These are phyloP conservation scores for Curvularia spicifera DNA, from an alignment of 2,329 filamentous ascomycete genomes.

Conservation along the genomic window DNA sequence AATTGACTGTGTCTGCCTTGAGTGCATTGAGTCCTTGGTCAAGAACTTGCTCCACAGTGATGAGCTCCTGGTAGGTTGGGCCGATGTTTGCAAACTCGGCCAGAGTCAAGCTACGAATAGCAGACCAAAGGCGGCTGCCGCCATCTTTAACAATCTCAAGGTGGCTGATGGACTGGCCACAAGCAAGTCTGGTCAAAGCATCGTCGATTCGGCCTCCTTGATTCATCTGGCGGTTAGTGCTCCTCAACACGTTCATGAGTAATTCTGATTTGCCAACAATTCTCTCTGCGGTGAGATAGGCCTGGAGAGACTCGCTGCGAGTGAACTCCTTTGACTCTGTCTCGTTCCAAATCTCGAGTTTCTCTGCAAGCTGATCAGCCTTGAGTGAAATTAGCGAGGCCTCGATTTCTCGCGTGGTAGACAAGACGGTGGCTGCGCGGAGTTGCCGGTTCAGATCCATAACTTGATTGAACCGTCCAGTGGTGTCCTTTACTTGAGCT, in stretches of 20 bases:
- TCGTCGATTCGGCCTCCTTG: slow-evolving; percentile 76
- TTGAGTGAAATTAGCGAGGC: slow-evolving; percentile 85
- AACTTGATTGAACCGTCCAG: slow-evolving; percentile 87
- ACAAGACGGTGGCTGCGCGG: slow-evolving; percentile 86
- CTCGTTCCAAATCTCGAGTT: slow-evolving; percentile 70
- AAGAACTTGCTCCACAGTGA: slow-evolving; percentile 86
- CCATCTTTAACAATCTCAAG: slow-evolving; percentile 82
- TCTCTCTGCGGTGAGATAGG: slow-evolving; percentile 84
- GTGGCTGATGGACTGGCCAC: slow-evolving; percentile 81
- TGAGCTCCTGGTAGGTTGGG: slow-evolving; percentile 82
- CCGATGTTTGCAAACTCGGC: slow-evolving; percentile 81
- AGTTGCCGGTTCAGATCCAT: slow-evolving; percentile 96
- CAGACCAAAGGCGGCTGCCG: slow-evolving; percentile 82
- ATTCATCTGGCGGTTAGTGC: slow-evolving; percentile 65
- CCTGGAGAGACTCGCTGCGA: slow-evolving; percentile 85
- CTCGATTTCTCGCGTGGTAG: slow-evolving; percentile 93
- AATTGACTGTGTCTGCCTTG: slow-evolving; percentile 83
- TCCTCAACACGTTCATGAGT: slow-evolving; percentile 22
- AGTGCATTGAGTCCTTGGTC: slow-evolving; percentile 88
- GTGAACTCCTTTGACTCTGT: slow-evolving; percentile 65
- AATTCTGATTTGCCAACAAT: slow-evolving; percentile 79
- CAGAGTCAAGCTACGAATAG: slow-evolving; percentile 77
- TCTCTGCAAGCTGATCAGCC: slow-evolving; percentile 85
- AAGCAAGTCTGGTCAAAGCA: slow-evolving; percentile 67
- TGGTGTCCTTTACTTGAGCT: slow-evolving; percentile 88